Percentiles rank a stretch among this genome's conserved stretches.
Evolutionary conservation across 441 rosid species (phyloP).

Genomic region (Breynia disticha): DNA sequence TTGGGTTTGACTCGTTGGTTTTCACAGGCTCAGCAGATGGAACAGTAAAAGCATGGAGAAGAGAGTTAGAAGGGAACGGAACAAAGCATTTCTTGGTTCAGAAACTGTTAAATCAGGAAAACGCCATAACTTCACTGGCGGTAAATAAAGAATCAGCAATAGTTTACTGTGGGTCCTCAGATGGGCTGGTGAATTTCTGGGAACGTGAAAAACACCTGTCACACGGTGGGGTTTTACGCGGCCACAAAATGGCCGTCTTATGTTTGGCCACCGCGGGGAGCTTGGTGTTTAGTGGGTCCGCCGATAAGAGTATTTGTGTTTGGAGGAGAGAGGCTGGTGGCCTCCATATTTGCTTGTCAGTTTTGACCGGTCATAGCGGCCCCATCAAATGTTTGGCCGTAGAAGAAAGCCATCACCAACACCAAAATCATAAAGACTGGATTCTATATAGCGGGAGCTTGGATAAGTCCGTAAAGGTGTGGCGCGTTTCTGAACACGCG

Average conservation of each 20-base stretch:
- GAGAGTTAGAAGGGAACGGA: slow-evolving; percentile 64
- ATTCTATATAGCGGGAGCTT: slow-evolving; percentile 80
- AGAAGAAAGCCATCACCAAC: slow-evolving; percentile 40
- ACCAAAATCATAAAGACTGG: slow-evolving; percentile 37
- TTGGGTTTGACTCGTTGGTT: slow-evolving; percentile 68
- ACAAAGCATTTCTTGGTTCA: slow-evolving; percentile 73
- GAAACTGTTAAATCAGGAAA: slow-evolving; percentile 61
- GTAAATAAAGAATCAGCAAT: slow-evolving; percentile 39
- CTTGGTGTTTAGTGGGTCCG: slow-evolving; percentile 73
- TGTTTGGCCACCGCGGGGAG: slow-evolving; percentile 61
- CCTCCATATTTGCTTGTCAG: slow-evolving; percentile 46
- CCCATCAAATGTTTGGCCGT: slow-evolving; percentile 86
- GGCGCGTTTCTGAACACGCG: slow-evolving; percentile 63
- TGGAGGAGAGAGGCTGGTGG: slow-evolving; percentile 56
- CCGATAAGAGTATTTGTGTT: slow-evolving; percentile 71
- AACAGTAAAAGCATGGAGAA: slow-evolving; percentile 71
- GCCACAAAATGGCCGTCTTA: slow-evolving; percentile 73
- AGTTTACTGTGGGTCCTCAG: slow-evolving; percentile 76
- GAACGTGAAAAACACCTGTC: slow-evolving; percentile 52
- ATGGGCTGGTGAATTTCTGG: slow-evolving; percentile 74
- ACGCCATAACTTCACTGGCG: slow-evolving; percentile 67
- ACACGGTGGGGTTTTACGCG: slow-evolving; percentile 65
- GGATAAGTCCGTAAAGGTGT: slow-evolving; percentile 77
- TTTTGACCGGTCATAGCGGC: slow-evolving; percentile 62
- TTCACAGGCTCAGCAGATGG: slow-evolving; percentile 93